Evolutionary conservation across 129 eudicot species (phyloP).

Genomic region (Flaveria robusta): DNA sequence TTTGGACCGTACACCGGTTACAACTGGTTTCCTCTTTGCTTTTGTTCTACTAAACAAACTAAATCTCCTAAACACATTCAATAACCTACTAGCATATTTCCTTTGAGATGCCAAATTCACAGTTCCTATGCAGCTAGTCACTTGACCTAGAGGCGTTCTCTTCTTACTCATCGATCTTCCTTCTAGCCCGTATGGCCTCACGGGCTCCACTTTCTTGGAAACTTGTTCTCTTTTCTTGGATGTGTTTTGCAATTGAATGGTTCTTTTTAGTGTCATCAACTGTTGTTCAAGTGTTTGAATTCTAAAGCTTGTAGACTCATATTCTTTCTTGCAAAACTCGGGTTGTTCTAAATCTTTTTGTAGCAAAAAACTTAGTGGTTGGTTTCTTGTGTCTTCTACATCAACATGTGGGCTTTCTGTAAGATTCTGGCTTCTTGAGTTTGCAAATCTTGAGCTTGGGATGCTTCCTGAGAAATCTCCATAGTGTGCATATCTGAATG

Average conservation of each 20-base stretch:
- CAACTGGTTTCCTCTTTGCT: constrained; percentile 50
- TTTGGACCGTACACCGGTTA: constrained; percentile 32
- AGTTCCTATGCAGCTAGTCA: constrained; percentile 73
- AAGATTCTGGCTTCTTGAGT: constrained; percentile 67
- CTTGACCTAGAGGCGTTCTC: constrained; percentile 57
- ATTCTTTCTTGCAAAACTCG: constrained; percentile 53
- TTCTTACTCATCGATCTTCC: constrained; percentile 68
- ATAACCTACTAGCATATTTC: constrained; percentile 58
- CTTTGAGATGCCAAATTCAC: constrained; percentile 75
- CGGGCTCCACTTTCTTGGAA: constrained; percentile 40
- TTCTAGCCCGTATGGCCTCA: constrained; percentile 44
- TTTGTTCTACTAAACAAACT: constrained; percentile 65
- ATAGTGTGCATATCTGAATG: constrained; percentile 61
- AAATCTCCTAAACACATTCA: constrained; percentile 61
- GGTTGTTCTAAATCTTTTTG: constrained; percentile 48
- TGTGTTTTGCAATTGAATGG: constrained; percentile 56
- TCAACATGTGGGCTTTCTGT: constrained; percentile 54
- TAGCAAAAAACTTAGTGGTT: constrained; percentile 49
- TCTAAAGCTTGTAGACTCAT: constrained; percentile 89
- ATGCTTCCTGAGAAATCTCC: constrained; percentile 77
- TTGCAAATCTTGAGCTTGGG: constrained; percentile 55
- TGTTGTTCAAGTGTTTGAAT: constrained; percentile 86
- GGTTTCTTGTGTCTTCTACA: constrained; percentile 47
- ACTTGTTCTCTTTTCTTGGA: constrained; percentile 36
- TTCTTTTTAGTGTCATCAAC: constrained; percentile 58